Conservation (phyloP, 805 yeast genomes). For the Diddensiella caesifluorescens region DNA sequence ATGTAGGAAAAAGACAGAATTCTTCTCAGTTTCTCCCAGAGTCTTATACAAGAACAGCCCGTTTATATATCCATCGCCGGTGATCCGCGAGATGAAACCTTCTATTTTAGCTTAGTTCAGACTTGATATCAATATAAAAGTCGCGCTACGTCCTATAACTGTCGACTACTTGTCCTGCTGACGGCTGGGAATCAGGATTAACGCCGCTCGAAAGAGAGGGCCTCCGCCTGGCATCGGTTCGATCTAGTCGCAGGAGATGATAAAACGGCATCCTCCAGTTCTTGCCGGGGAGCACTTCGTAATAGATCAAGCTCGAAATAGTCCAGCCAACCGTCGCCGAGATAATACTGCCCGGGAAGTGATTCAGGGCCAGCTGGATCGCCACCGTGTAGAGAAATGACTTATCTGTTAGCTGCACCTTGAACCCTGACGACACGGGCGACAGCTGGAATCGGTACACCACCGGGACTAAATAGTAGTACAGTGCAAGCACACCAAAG, state of each 20-base stretch:
- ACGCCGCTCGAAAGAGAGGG: too few species aligned
- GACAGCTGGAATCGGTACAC: slow-evolving; percentile 36
- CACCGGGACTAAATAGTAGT: slow-evolving; percentile 36
- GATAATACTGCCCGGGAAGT: slow-evolving; percentile 28
- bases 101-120: too few species aligned
- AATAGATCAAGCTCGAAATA: slow-evolving; percentile 33
- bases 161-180: too few species aligned
- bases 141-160: too few species aligned
- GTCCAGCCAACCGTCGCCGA: slow-evolving; percentile 35
- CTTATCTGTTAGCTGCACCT: slow-evolving; percentile 32
- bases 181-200: too few species aligned
- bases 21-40: slow-evolving; percentile 1
- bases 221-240: neutral
- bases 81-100: too few species aligned
- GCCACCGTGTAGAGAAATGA: slow-evolving; percentile 32
- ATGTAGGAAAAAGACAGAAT: too few species aligned
- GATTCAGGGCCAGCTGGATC: slow-evolving; percentile 33
- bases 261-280: slow-evolving; percentile 35
- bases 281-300: slow-evolving; percentile 37
- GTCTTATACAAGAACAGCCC: neutral
- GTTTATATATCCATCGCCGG: neutral
- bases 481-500: slow-evolving; percentile 35
- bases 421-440: slow-evolving; percentile 17
- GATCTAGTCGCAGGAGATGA: neutral
- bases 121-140: too few species aligned